A percentile compares a stretch with the other conserved stretches of the same genome.
phyloP scores from a whole-genome alignment of 202 grass and related monocot species.

The Zizania palustris region DNA sequence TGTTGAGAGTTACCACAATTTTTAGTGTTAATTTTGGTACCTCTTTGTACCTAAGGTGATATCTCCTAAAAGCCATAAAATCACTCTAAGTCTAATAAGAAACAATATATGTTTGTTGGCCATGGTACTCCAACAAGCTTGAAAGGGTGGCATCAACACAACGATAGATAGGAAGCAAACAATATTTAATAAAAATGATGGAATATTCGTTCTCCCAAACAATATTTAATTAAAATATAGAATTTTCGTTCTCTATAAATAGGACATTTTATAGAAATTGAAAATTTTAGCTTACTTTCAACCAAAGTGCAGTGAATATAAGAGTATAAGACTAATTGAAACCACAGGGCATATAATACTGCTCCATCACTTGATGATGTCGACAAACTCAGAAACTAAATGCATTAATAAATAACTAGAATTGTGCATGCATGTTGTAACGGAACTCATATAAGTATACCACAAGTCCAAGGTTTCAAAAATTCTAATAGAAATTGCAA shows the following conservation, averaged over 20 bases:
- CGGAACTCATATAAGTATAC: neutral
- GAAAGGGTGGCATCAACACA: neutral
- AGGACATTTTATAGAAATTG: neutral
- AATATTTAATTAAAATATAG: neutral
- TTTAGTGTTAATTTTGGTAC: no score
- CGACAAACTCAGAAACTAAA: conserved; percentile 1
- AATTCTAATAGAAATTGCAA: neutral
- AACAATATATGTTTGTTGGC: neutral
- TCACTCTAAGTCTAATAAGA: neutral
- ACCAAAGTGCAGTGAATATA: neutral
- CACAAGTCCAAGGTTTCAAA: neutral
- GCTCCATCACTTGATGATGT: neutral
- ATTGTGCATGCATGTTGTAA: no score
- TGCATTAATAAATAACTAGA: neutral
- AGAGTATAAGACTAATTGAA: neutral
- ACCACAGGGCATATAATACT: neutral
- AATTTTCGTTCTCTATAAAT: neutral
- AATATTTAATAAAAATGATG: neutral
- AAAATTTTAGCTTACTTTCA: neutral
- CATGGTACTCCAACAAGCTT: neutral
- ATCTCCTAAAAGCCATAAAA: no score
- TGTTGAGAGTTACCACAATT: no score
- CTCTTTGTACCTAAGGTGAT: no score
- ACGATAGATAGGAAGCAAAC: neutral
- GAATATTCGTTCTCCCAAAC: neutral